Evolutionary conservation across 2,329 filamentous ascomycete genomes (phyloP), one percentile per base, ranked within the genome.

Genomic region (Pseudogymnoascus sp.): DNA sequence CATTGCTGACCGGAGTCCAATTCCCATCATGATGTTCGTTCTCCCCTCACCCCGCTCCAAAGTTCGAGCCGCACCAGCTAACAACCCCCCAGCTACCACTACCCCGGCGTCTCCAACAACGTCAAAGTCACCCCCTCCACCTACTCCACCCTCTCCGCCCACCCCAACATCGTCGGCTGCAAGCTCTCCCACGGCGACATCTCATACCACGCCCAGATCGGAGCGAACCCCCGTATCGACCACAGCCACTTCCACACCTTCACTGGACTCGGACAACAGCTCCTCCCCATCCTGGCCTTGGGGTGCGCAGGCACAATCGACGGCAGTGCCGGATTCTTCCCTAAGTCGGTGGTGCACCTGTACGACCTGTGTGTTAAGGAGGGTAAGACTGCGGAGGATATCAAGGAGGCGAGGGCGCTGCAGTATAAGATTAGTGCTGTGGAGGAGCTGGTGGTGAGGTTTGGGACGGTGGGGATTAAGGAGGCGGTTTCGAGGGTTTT

Each of bases 171-270:
- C 61, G 83, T 86, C 3, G 84, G 84, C 57, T 85, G 82, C 73
- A 88, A 88, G 73, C 79, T 88, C 65, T 86, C 83, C 0, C 84
- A 88, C 69, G 83, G 82, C 57, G 82, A 86, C 68, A 77, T 86
- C 52, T 84, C 82, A n/a, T 76, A 80, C 65, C 83, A 85, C 68
- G 76, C 79, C 3, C 80, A 85, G 69, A 79, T 86, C 61, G 82
- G 81, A 3, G 75, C 78, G 3, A 80, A 78, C 65, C 83, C 83
- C 0, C 69, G 74, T 55, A 84, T 87, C 67, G 80, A 86, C 70
- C 77, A 82, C 66, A 67, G 71, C 2, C 73, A 78, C 52, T 87
- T 87, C 73, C 77, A 76, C 64, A 79, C 82, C 28, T 87, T 82
- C 73, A 84, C 82, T 3, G 84, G 84, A 0, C 76, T 86, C 1